Conservation (phyloP, 2,329 filamentous ascomycete species). For the Zymoseptoria tritici region DNA sequence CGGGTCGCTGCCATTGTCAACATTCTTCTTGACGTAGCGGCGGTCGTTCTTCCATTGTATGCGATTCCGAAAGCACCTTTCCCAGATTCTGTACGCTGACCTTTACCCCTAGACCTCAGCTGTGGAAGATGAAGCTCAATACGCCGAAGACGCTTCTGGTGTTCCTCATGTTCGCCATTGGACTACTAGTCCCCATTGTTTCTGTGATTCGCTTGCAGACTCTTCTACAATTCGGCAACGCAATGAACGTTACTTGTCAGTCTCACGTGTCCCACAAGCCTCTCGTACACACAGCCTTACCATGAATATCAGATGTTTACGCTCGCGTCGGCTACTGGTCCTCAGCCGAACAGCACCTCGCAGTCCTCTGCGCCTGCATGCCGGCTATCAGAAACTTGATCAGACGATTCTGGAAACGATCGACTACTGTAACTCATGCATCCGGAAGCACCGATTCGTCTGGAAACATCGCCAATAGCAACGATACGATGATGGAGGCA, state of each 20-base stretch:
- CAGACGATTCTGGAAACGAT: conserved; percentile 7
- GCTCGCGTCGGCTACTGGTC: conserved; percentile 15
- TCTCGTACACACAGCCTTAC: neutral
- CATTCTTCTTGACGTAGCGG: conserved; percentile 13
- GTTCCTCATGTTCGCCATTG: conserved; percentile 15
- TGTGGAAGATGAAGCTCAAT: conserved; percentile 14
- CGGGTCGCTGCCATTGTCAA: conserved; percentile 13
- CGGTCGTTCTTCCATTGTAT: conserved; percentile 9
- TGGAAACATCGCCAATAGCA: conserved; percentile 9
- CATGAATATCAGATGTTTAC: conserved; percentile 10
- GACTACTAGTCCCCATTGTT: conserved; percentile 13
- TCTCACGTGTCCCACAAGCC: neutral
- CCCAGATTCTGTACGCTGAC: no score
- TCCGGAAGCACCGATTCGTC: conserved; percentile 1
- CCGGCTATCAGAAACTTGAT: conserved; percentile 16
- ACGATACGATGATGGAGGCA: conserved; percentile 3
- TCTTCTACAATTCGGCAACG: conserved; percentile 11
- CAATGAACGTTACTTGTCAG: conserved; percentile 11
- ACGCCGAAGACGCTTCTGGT: conserved; percentile 12
- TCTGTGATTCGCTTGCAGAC: conserved; percentile 11
- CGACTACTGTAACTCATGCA: conserved; percentile 2
- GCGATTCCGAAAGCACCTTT: no score
- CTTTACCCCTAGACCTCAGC: conserved; percentile 2
- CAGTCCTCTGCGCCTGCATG: conserved; percentile 16
- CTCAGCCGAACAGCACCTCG: conserved; percentile 11